A percentile compares a stretch with the other conserved stretches of the same genome.
These are phyloP conservation scores for Gossypium australe DNA, from an alignment of 345 rosid genomes.

Conservation along the genomic window DNA sequence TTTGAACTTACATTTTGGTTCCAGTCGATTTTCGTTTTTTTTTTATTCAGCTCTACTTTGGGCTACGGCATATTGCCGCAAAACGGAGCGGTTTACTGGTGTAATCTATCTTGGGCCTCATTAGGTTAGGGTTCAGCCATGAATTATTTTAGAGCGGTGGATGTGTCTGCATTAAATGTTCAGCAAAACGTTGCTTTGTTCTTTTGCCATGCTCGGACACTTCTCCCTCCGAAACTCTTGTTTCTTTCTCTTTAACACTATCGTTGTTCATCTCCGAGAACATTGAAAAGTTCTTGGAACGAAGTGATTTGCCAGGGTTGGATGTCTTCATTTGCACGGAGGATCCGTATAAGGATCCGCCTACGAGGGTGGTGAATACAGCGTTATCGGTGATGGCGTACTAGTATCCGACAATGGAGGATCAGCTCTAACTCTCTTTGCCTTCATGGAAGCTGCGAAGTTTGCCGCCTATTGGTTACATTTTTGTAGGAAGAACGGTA, in stretches of 20 bases:
- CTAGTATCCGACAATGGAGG: not conserved
- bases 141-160: too few relatives aligned
- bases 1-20: too few relatives aligned
- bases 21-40: too few relatives aligned
- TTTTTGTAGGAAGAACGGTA: not conserved
- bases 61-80: too few relatives aligned
- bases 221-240: not conserved
- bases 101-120: too few relatives aligned
- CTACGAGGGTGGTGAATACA: not conserved
- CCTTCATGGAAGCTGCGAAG: not conserved
- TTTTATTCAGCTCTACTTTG: too few relatives aligned
- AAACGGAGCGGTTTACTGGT: too few relatives aligned
- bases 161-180: too few relatives aligned
- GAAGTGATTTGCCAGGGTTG: not conserved
- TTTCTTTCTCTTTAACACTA: not conserved
- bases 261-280: not conserved
- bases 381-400: not conserved
- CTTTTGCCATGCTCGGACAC: not conserved
- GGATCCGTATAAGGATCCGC: not conserved
- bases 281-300: not conserved
- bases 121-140: too few relatives aligned
- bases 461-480: not conserved
- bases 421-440: not conserved
- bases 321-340: not conserved
- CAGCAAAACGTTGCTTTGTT: not conserved